Base-by-base conservation (phyloP, 192 early-diverging fungal species). In the Coemansia sp. region DNA sequence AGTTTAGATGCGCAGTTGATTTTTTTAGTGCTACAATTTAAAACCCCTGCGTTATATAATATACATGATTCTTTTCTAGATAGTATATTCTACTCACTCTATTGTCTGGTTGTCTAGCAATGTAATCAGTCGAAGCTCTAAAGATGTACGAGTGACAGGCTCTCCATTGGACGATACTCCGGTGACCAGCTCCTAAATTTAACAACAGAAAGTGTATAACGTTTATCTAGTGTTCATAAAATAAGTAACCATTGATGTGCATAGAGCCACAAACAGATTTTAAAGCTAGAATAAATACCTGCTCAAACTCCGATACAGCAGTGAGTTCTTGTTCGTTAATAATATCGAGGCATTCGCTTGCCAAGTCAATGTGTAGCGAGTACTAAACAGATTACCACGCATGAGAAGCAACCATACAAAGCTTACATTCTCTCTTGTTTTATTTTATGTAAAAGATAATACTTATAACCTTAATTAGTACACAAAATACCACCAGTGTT, bases 351-450 rank as follows among this genome's bases (percentile, higher is more conserved):
- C 85, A 86, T 60, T 77, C 70, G 48, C 69, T 65, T 59, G 68
- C 72, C 50, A 87, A 70, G 44, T 80, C 79, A 47, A 84, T 83
- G 52, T 87, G 86, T 32, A 76, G 23, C 45, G 80, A 72, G 63
- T 83, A 86, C 74, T 84, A 84, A 18, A 41, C 26, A 15, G 12
- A 54, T 26, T 50, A 50, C 48, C 16, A 32, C 32, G n/a, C 4
- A 16, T 16, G n/a, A 50, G 2, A 8, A 6, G 8, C 8, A 18
- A 5, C 48, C 16, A 50, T 4, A 18, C 48, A 54, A 54, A 23
- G 32, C 4, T 32, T 4, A 32, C 32, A 32, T 32, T 21, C 21
- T 21, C n/a, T 50, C 11, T 50, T 50, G 49, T 50, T 18, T 32
- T 4, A 32, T 32, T 32, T 2, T 4, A 32, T 32, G 32, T 4